Conservation (phyloP, 148 eudicot species). For the Persicaria maculosa region DNA sequence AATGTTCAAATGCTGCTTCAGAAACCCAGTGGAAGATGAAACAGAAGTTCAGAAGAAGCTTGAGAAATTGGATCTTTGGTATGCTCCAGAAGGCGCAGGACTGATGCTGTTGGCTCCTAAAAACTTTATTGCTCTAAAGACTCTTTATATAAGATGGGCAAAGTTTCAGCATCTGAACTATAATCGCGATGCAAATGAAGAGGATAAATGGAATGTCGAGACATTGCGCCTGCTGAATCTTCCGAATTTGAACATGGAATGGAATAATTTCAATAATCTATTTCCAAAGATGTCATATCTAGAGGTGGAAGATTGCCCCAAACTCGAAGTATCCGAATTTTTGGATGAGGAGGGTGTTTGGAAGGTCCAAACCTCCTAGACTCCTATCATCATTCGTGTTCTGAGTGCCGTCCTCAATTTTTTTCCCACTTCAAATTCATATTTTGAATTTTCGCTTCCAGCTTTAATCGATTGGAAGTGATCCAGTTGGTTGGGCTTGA, state of each 20-base stretch:
- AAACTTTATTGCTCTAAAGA: background rate
- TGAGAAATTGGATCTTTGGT: conserved; percentile 1
- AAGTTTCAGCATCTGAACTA: background rate
- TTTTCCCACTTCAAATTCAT: too few relatives aligned
- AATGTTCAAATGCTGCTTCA: background rate
- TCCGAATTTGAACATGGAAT: background rate
- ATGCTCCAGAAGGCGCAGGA: background rate
- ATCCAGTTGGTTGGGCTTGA: too few relatives aligned
- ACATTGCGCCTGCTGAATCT: background rate
- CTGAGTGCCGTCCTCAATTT: too few relatives aligned
- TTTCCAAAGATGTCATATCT: background rate
- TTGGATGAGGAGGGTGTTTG: background rate
- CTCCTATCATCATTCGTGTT: too few relatives aligned
- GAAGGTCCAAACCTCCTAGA: background rate
- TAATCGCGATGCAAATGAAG: background rate
- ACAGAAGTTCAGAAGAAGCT: background rate
- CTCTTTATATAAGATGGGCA: background rate
- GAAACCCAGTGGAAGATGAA: background rate
- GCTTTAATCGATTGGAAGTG: too few relatives aligned
- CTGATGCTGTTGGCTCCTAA: background rate
- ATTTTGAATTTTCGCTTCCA: too few relatives aligned
- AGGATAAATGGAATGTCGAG: background rate
- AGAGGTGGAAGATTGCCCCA: background rate
- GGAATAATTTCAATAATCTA: background rate
- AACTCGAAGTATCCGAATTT: background rate